phyloP scores from a whole-genome alignment of 1,139 yeast genomes.

The Pneumocystis sp. region DNA sequence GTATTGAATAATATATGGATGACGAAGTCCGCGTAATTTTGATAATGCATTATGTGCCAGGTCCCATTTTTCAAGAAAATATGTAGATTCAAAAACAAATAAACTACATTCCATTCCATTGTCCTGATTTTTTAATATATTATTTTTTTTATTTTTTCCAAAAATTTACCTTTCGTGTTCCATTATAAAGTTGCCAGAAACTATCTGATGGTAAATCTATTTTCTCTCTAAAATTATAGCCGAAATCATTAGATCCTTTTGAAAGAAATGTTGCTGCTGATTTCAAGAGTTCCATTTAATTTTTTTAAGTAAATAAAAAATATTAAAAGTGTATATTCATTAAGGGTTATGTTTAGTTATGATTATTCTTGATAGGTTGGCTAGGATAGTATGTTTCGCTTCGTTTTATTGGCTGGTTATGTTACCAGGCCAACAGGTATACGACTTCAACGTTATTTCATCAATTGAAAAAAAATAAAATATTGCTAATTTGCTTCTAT shows the following conservation, averaged over 20 bases:
- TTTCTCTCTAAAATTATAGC: constrained; percentile 14
- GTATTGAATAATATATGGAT: constrained; percentile 63
- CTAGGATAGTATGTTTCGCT: too few species aligned
- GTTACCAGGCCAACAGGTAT: too few species aligned
- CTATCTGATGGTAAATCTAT: constrained; percentile 15
- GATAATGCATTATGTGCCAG: constrained; percentile 51
- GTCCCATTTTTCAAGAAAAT: constrained; percentile 27
- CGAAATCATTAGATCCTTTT: not conserved
- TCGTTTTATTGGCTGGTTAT: too few species aligned
- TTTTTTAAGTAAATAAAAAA: not conserved
- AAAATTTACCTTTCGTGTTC: constrained; percentile 13
- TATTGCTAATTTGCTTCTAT: not conserved
- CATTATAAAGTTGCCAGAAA: constrained; percentile 16
- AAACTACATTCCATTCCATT: constrained; percentile 35
- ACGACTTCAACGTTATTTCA: too few species aligned
- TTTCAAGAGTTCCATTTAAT: not conserved
- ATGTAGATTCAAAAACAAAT: constrained; percentile 44
- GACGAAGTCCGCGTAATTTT: constrained; percentile 50
- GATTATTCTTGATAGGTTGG: too few species aligned
- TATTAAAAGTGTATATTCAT: not conserved
- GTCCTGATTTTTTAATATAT: constrained; percentile 17
- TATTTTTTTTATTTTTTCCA: not conserved
- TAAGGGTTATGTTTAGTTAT: too few species aligned
- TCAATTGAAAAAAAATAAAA: not conserved
- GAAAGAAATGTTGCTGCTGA: not conserved